Evolutionary conservation across 139 green algal genomes (phyloP).

Genomic region (Yamagishiella unicocca): DNA sequence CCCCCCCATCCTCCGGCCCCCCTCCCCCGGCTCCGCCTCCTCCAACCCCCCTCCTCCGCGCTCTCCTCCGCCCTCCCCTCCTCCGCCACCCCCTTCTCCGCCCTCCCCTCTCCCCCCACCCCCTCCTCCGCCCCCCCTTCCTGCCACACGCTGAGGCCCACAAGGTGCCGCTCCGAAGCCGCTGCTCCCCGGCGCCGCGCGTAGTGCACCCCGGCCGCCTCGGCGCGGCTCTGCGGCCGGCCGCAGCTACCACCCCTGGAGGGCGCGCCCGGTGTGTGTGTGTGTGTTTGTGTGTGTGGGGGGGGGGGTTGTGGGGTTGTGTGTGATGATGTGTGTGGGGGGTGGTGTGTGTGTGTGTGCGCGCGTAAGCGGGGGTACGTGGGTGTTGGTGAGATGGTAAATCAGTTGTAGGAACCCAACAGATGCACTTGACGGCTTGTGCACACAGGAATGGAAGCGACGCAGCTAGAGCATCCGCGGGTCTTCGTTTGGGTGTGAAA

Average conservation of each 20-base stretch:
- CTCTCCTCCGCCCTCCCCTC: not conserved
- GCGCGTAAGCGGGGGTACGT: too few relatives aligned
- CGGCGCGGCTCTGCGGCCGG: conserved; percentile 68
- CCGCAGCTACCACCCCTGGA: conserved; percentile 57
- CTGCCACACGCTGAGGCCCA: not conserved
- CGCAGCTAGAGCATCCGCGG: too few relatives aligned
- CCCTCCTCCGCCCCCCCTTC: not conserved
- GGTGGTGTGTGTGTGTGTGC: too few relatives aligned
- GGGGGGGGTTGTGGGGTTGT: too few relatives aligned
- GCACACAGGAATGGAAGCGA: too few relatives aligned
- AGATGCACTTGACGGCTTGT: too few relatives aligned
- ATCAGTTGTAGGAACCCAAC: too few relatives aligned
- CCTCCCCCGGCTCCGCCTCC: not conserved
- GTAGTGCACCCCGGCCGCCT: conserved; percentile 72
- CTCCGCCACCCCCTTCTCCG: not conserved
- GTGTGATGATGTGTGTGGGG: too few relatives aligned
- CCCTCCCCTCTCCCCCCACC: too few relatives aligned
- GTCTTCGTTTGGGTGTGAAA: too few relatives aligned
- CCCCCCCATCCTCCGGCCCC: not conserved
- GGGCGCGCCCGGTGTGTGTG: not conserved
- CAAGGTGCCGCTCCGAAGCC: conserved; percentile 16
- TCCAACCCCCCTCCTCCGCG: not conserved
- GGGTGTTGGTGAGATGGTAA: too few relatives aligned
- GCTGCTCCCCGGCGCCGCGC: conserved; percentile 25
- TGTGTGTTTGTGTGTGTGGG: too few relatives aligned